Evolutionary conservation across 805 yeast genomes (phyloP), one percentile per base, ranked within the genome.

Genomic region (Lachancea nothofagi): DNA sequence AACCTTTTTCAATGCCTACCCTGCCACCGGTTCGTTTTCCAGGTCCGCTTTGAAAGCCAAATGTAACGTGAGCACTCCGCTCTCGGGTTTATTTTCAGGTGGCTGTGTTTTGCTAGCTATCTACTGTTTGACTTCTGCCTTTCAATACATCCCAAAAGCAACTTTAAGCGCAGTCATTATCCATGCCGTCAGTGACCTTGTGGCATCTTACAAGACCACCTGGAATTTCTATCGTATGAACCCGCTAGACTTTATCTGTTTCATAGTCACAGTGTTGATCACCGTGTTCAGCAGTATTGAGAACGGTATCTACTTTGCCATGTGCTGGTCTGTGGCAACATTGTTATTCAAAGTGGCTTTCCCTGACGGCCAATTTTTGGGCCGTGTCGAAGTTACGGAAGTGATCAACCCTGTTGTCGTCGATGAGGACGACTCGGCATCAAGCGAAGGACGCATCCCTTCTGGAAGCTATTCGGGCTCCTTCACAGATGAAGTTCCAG

Each of bases 21-120:
- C 97, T 7, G 88, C 95, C 6, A 89, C 97, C 4, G 97, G 97
- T 33, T 89, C 97, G 1, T 89, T 89, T 63, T 84, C 95, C 14
- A 80, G 97, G 69, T 83, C 96, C 32, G 97, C 97, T 6, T 72
- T 89, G 54, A 89, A 90, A 66, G 81, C 95, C 37, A 89, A 89
- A 65, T 89, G 96, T 73, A 95, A 95, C 59, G 97, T 89, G 33
- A 77, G 88, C 57, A 89, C 97, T 15, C 97, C 97, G 25, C 68
- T 89, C 45, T 94, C 96, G 32, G 96, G 96, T 66, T 72, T 87
- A 29, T 83, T 80, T 63, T 84, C 96, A 9, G 97, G 96, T 58
- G 77, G 75, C 32, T 88, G 90, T 64, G 97, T 89, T 19, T 65
- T 89, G 46, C 67, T 89, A 47, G 95, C 97, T 2, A 71, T 89